These are phyloP conservation scores for Epithemia pelagica DNA, from an alignment of 108 stramenopile species.

Conservation along the genomic window DNA sequence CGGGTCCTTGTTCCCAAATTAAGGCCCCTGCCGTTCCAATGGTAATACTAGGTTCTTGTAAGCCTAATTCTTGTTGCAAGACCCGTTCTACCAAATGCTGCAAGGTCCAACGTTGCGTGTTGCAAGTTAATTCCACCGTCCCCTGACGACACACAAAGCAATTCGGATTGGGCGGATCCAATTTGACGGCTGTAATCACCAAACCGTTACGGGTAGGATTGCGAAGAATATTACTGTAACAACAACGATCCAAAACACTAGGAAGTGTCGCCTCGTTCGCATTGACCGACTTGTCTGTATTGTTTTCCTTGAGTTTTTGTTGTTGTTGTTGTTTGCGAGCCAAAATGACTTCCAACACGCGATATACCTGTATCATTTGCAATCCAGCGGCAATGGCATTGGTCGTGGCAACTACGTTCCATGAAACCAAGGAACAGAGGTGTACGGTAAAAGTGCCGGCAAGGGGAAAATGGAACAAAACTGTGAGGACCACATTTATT, in stretches of 20 bases:
- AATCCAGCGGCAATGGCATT: conserved; percentile 98
- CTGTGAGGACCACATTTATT: too few relatives aligned
- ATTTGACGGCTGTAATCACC: conserved; percentile 61
- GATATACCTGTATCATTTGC: conserved; percentile 74
- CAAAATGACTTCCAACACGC: conserved; percentile 52
- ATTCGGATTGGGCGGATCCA: conserved; percentile 71
- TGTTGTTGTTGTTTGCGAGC: conserved; percentile 8
- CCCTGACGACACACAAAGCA: conserved; percentile 90
- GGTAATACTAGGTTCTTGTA: conserved; percentile 39
- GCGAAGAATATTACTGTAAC: conserved; percentile 69
- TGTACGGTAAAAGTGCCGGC: too few relatives aligned
- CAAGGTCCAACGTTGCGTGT: conserved; percentile 74
- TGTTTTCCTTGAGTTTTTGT: conserved; percentile 11
- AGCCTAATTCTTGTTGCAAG: conserved; percentile 32
- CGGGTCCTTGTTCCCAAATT: conserved; percentile 83
- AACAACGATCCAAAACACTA: conserved; percentile 18
- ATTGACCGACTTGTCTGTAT: conserved; percentile 23
- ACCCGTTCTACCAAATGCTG: conserved; percentile 34
- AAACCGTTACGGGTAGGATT: conserved; percentile 71
- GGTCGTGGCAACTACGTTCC: conserved; percentile 98
- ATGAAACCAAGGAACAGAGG: too few relatives aligned
- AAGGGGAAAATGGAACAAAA: not conserved
- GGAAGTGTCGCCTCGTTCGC: too few relatives aligned
- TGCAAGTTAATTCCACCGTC: conserved; percentile 49
- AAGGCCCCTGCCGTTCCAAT: conserved; percentile 60